Base-by-base conservation (phyloP, 2,329 filamentous ascomycete genomes). In the Dendryphion nanum region DNA sequence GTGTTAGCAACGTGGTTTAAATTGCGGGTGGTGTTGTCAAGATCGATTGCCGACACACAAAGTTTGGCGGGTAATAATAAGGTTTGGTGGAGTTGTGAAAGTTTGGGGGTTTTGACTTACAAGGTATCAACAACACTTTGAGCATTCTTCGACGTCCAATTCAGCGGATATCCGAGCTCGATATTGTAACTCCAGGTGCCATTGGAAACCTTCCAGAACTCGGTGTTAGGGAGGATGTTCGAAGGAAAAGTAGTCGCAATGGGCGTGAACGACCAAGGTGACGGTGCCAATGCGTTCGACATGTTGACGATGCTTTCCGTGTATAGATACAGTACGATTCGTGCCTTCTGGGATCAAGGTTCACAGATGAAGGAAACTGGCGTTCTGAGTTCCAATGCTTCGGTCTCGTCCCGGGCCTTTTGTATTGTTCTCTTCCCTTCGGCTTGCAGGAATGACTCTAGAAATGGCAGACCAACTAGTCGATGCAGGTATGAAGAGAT, bases 141-240 rank as follows among this genome's bases (percentile, higher is more conserved):
- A 15, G 47, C 53, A 15, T 47, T 45, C 13, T 35, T 48, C 5
- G 53, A 47, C 3, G 55, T 61, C 59, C 60, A 62, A 30, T 61
- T 60, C 41, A 62, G 33, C 12, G 59, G 60, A 49, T 53, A 63
- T 24, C 57, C 40, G 13, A 63, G 41, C 43, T 63, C 45, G n/a
- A 63, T 48, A 18, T 63, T 56, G 35, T 61, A 63, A 19, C 56
- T 51, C 57, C 60, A 61, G 4, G 59, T 57, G 18, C 57, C 59
- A 43, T 62, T 60, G 15, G 51, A 55, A 16, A 50, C 59, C 15
- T 50, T 62, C 51, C 50, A 62, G 36, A 50, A 61, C 3, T 41
- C 51, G 6, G 55, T 18, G 30, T 63, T 63, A 1, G 59, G 59
- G 5, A 62, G 45, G 6, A 62, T 40, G 33, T 40, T 52, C 6